Evolutionary conservation across 805 yeast genomes (phyloP).

Genomic region (Debaryomyces tyrocola): DNA sequence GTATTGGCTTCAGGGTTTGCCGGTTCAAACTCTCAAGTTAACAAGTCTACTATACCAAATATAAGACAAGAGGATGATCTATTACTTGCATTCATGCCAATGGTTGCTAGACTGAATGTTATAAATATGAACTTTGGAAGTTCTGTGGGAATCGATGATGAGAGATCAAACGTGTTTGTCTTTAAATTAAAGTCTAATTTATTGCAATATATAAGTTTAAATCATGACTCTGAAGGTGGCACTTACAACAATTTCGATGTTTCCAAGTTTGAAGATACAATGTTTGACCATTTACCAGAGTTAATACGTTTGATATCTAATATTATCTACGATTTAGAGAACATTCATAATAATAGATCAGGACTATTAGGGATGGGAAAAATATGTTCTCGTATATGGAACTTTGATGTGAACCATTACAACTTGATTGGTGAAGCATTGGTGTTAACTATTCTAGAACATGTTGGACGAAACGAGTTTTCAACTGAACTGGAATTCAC

Average conservation of each 20-base stretch:
- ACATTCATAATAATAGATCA: background rate
- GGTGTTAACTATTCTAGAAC: constrained; percentile 8
- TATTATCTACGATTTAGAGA: constrained; percentile 13
- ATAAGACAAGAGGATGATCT: no score
- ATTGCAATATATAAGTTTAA: background rate
- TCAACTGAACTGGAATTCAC: constrained; percentile 8
- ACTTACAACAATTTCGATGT: background rate
- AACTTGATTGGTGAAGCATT: constrained; percentile 18
- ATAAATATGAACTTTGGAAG: background rate
- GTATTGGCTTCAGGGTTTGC: background rate
- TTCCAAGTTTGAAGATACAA: constrained; percentile 7
- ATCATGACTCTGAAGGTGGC: background rate
- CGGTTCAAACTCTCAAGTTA: background rate
- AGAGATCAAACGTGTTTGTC: background rate
- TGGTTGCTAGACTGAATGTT: no score
- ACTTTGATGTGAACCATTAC: constrained; percentile 12
- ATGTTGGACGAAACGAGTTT: constrained; percentile 6
- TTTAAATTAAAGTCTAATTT: background rate
- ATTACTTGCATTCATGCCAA: no score
- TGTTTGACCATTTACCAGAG: constrained; percentile 12
- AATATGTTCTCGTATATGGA: constrained; percentile 17
- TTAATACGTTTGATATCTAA: constrained; percentile 16
- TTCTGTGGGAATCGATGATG: background rate
- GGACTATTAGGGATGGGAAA: constrained; percentile 11
- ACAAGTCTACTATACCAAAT: no score